Evolutionary conservation across 1,139 yeast genomes (phyloP).

Genomic region (Pichia cactophila): DNA sequence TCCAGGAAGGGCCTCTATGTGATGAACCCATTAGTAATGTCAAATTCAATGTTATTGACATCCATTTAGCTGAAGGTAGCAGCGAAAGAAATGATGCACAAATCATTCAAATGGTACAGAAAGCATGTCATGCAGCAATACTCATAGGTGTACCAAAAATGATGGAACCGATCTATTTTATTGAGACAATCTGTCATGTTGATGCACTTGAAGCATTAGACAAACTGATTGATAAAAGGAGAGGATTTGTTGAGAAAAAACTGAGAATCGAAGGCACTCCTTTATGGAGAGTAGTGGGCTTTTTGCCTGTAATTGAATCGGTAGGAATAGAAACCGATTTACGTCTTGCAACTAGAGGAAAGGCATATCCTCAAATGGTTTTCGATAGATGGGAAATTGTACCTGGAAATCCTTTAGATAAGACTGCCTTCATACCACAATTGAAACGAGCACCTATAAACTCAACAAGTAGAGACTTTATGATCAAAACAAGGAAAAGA

Average conservation of each 20-base stretch:
- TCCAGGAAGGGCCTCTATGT: constrained; percentile 82
- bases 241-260: constrained; percentile 47
- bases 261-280: constrained; percentile 70
- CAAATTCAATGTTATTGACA: constrained; percentile 65
- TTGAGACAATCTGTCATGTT: constrained; percentile 38
- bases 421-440: constrained; percentile 52
- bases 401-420: constrained; percentile 89
- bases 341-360: constrained; percentile 69
- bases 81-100: constrained; percentile 59
- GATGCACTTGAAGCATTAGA: constrained; percentile 45
- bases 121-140: constrained; percentile 79
- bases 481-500: constrained; percentile 78
- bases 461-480: constrained; percentile 80
- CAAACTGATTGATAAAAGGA: constrained; percentile 35
- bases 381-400: constrained; percentile 71
- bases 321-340: constrained; percentile 85
- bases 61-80: constrained; percentile 41
- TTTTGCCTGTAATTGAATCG: constrained; percentile 83
- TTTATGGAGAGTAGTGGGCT: constrained; percentile 53
- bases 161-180: constrained; percentile 75
- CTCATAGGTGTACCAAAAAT: constrained; percentile 73
- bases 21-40: constrained; percentile 74
- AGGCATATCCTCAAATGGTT: constrained; percentile 59
- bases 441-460: constrained; percentile 66
- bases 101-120: constrained; percentile 72